Base-by-base conservation (phyloP, 179 eudicot genomes). In the Dionaea muscipula region DNA sequence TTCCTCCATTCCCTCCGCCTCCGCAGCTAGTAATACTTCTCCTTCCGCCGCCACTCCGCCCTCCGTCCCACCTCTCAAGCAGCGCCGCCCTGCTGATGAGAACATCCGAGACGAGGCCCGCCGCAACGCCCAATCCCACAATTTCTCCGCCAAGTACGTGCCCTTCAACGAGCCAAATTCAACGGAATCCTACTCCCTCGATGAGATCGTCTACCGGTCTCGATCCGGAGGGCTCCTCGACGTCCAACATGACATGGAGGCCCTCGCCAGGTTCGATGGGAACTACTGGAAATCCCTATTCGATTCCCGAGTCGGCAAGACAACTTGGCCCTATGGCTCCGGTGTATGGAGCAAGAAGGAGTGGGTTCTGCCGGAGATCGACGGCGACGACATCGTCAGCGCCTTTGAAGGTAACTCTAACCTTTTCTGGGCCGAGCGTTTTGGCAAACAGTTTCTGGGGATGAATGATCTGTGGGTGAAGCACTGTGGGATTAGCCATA, bases 401-500 rank as follows among this genome's bases (percentile, higher is more conserved):
- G 86, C 94, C 0, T 87, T 87, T 16, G 94, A 87, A 51, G 95
- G 95, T 14, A 86, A 86, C 35, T 81, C 95, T 0, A 86, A 86
- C 47, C 67, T 87, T 0, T 87, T 84, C 58, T 87, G 96, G 96
- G 96, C 96, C 1, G 96, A 87, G 65, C 55, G 96, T 0, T 87
- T 43, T 27, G 96, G 94, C 1, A 87, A 87, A 56, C 71, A 82
- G 53, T 78, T 78, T 36, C 60, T 85, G 19, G 78, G 71, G 2
- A 89, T 89, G 96, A 77, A 64, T 26, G 96, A 89, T 77, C 72
- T 89, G 68, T 89, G 94, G 94, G 96, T 85, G 0, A 84, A 87
- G 15, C 94, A 87, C 41, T 84, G 94, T 38, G 96, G 96, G 7
- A 87, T 84, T 68, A 81, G 90, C 8, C 96, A 87, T 57, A 84